A percentile compares a stretch with the other conserved stretches of the same genome.
These are phyloP conservation scores for Amoebophrya sp. DNA, from an alignment of 169 alveolate genomes.

Conservation along the genomic window DNA sequence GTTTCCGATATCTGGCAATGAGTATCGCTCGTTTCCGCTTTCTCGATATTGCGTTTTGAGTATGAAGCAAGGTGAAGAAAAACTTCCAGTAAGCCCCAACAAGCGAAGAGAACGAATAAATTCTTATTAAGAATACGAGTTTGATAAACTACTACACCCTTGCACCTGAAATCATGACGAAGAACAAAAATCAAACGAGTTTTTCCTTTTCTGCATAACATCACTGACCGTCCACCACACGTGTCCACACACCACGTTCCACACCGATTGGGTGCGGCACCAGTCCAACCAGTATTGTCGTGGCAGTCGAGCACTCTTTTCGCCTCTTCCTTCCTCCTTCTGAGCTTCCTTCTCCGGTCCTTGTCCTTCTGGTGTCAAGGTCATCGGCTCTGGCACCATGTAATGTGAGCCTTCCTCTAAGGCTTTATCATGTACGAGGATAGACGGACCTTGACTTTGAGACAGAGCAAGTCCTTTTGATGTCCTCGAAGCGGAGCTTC, in stretches of 20 bases:
- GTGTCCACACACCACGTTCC: conserved; percentile 17
- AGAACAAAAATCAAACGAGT: too few relatives aligned
- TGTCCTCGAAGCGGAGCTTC: neutral
- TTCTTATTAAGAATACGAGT: too few relatives aligned
- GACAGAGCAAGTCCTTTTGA: neutral
- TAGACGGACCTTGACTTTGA: neutral
- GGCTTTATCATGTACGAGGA: too few relatives aligned
- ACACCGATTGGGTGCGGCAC: conserved; percentile 4
- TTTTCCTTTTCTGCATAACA: too few relatives aligned
- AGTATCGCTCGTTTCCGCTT: neutral
- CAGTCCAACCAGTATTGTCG: neutral
- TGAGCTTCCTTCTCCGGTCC: neutral
- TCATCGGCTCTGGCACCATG: too few relatives aligned
- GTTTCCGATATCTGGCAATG: neutral
- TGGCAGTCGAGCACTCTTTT: neutral
- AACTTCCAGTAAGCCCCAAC: too few relatives aligned
- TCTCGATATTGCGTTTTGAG: neutral
- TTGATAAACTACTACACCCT: too few relatives aligned
- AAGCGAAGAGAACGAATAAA: too few relatives aligned
- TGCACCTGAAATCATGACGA: too few relatives aligned
- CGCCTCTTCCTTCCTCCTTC: neutral
- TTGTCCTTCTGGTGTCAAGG: too few relatives aligned
- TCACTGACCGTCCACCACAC: conserved; percentile 15
- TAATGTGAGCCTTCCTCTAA: too few relatives aligned
- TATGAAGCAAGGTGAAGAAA: too few relatives aligned